Evolutionary conservation across 2,329 filamentous ascomycete species (phyloP).

Genomic region (Xylaria polymorpha): DNA sequence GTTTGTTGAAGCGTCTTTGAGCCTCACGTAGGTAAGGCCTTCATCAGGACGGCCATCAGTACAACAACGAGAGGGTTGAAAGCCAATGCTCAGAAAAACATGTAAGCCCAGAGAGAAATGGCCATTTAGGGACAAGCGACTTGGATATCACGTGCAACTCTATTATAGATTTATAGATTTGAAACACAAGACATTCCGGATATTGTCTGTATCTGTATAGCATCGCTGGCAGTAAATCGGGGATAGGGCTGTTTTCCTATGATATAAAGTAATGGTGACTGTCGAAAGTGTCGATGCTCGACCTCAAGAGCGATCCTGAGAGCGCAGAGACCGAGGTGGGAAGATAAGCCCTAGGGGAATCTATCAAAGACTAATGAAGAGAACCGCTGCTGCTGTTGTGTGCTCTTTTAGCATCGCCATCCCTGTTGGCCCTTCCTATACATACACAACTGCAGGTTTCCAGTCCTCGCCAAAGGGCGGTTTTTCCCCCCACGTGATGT

Average conservation of each 20-base stretch:
- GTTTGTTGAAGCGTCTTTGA: background rate
- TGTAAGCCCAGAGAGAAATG: background rate
- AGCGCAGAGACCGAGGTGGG: conserved; percentile 42
- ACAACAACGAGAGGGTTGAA: background rate
- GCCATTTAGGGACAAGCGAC: background rate
- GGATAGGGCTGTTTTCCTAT: conserved; percentile 45
- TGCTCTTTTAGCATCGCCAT: conserved; percentile 41
- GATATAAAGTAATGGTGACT: conserved; percentile 44
- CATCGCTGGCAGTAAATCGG: conserved; percentile 43
- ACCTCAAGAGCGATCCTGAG: conserved; percentile 45
- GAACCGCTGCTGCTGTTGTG: conserved; percentile 41
- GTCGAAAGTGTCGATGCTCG: conserved; percentile 42
- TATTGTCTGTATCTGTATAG: conserved; percentile 40
- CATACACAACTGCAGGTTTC: conserved; percentile 38
- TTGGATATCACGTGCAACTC: background rate
- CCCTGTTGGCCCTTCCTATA: conserved; percentile 46
- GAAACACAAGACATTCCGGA: conserved; percentile 20
- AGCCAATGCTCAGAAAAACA: background rate
- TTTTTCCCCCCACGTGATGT: conserved; percentile 3
- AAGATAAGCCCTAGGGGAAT: conserved; percentile 45
- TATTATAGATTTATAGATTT: conserved; percentile 19
- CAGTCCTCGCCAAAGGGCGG: conserved; percentile 24
- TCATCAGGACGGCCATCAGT: too few species aligned
- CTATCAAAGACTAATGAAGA: conserved; percentile 48
- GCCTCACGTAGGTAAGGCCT: too few species aligned